Conservation (phyloP, 2,329 filamentous ascomycete genomes). For the Pseudopithomyces maydicus region DNA sequence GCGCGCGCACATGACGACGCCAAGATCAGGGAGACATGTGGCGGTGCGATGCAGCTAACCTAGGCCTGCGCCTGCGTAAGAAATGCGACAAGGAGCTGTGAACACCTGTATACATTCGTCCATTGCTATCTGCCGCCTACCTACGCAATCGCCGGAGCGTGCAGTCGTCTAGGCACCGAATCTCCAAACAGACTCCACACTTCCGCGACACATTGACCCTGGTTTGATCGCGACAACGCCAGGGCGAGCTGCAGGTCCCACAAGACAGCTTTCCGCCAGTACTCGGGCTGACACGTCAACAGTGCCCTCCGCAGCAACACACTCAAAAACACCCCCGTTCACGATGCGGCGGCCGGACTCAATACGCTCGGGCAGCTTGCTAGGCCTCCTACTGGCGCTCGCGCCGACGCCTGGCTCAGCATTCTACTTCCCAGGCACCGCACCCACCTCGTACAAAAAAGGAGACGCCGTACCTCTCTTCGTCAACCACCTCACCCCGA, state of each 20-base stretch:
- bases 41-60: not conserved
- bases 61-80: not conserved
- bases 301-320: constrained; percentile 7
- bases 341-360: constrained; percentile 38
- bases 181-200: not conserved
- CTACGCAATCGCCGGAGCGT: not conserved
- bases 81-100: constrained; percentile 6
- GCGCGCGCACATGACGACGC: constrained; percentile 3
- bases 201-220: not conserved
- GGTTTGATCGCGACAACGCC: not conserved
- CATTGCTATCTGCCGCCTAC: not conserved
- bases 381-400: constrained; percentile 37
- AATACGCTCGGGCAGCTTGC: constrained; percentile 29
- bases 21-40: not conserved
- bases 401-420: constrained; percentile 55
- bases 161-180: not conserved
- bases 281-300: not conserved
- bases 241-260: constrained; percentile 1
- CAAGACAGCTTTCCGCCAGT: not conserved
- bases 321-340: constrained; percentile 4
- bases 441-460: constrained; percentile 85
- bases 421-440: constrained; percentile 96
- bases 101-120: constrained; percentile 4
- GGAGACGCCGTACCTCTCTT: constrained; percentile 82
- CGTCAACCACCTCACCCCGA: constrained; percentile 91